Evolutionary conservation across 371 early-diverging fungal species (phyloP), one percentile per base, ranked within the genome.

Genomic region (Coemansia sp.): DNA sequence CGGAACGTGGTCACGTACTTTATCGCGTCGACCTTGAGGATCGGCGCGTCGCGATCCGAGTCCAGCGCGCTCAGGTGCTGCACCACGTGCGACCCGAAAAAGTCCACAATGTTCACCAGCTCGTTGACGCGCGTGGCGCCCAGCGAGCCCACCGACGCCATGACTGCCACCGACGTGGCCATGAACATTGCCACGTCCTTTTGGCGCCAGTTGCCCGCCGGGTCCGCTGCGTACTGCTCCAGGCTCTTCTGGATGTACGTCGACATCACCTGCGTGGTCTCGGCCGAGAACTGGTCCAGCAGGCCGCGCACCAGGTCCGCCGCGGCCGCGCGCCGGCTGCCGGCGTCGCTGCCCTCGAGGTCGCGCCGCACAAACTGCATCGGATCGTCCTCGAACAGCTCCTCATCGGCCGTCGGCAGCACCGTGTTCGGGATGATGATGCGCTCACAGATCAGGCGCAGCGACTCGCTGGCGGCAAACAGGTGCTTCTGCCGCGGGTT

Each of bases 151-250:
- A 69, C 78, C 6, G 78, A 60, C 16, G 78, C 72, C 47, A 77
- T 72, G 1, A 66, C 68, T 4, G 79, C 68, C 53, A 97, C 88
- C 16, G 97, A 87, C 5, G 91, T 93, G 38, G 95, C 83, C 72
- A 97, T 79, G 66, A 90, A 95, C 39, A 96, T 82, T 38, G 99
- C 98, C 0, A 93, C 90, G 67, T 99, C 96, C 79, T 99, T 97
- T 47, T 90, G 87, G 70, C 91, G 92, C 99, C 99, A 98, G 75
- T 95, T 87, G n/a, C 53, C 75, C 11, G 72, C 77, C 2, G 85
- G 88, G 63, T 94, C 86, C 14, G 80, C 66, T 34, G 80, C 82
- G 65, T 95, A 95, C 37, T 79, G 83, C 85, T 88, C 70, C 43
- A 97, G 82, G 55, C 86, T 91, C 53, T 83, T 79, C 12, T 77